Base-by-base conservation (phyloP, 176 grass and related monocot species). In the Triticum turgidum region DNA sequence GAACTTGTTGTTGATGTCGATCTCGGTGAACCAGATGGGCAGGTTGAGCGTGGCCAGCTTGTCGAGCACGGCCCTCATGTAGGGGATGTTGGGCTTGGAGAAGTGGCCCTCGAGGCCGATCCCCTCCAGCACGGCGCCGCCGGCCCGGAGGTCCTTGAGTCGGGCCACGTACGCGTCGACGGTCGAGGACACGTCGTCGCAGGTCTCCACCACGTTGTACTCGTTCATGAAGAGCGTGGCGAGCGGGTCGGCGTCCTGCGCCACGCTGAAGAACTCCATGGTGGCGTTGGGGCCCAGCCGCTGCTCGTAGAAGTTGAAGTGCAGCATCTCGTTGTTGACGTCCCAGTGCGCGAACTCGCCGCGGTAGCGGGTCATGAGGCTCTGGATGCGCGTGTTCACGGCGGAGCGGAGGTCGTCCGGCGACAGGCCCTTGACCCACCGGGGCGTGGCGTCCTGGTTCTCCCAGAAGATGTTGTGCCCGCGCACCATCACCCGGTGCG, bases 391-490 rank as follows among this genome's bases (percentile, higher is more conserved):
- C 5, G 75, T 76, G 86, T 91, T 96, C 33, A 96, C 97, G 3
- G 97, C 97, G 21, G 90, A 58, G 0, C 89, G 90, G 37, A 99
- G 92, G 82, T 91, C 94, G 24, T 94, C 94, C 9, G 87, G 80
- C 0, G 93, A 74, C 2, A 99, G 90, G 42, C 88, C 88, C 79
- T 90, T 95, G 15, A 96, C 91, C 97, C 97, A 99, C 42, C 71
- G 38, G 2, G 97, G 97, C 15, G 97, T 96, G 49, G 89, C 89
- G 33, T 88, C 94, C 77, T 95, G 94, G 92, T 99, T 94, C 87
- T 96, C 97, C 97, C 94, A 99, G 87, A 99, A 99, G 82, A 99
- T 99, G 92, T 99, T 96, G 87, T 99, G 97, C 2, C 97, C 97
- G 11, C 97, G 92, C 69, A 96, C 92, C 86, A 87, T 83, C 80